Evolutionary conservation across 345 rosid species (phyloP).

Genomic region (Carallia brachiata): DNA sequence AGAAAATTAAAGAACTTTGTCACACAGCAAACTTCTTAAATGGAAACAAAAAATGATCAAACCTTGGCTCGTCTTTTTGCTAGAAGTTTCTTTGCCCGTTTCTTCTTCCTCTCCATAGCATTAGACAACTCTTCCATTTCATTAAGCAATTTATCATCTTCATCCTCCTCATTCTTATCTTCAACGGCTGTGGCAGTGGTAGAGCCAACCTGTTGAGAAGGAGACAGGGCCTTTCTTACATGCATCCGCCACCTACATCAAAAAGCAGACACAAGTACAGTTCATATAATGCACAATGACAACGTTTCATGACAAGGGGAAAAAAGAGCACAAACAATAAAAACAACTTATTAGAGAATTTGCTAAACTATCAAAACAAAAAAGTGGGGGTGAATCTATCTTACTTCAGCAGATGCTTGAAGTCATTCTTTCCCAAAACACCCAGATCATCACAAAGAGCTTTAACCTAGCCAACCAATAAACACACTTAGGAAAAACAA

Average conservation of each 20-base stretch:
- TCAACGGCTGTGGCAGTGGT: conserved; percentile 33
- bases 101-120: conserved; percentile 78
- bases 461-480: conserved; percentile 51
- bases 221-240: conserved; percentile 68
- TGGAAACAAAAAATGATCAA: conserved; percentile 1
- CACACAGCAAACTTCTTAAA: background rate
- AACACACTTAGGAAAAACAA: background rate
- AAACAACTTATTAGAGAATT: no score
- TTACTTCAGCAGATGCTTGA: conserved; percentile 87
- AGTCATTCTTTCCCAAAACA: conserved; percentile 91
- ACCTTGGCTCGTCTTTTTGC: conserved; percentile 89
- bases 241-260: conserved; percentile 83
- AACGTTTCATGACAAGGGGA: background rate
- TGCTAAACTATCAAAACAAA: background rate
- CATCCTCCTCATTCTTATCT: conserved; percentile 54
- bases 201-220: conserved; percentile 52
- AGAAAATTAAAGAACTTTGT: background rate
- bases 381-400: conserved; percentile 14
- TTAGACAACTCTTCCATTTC: conserved; percentile 88
- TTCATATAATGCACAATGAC: background rate
- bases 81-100: conserved; percentile 63
- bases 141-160: conserved; percentile 79
- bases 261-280: background rate
- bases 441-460: conserved; percentile 82
- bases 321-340: no score